phyloP scores from a whole-genome alignment of 345 rosid genomes.

The Trapa bicornis region DNA sequence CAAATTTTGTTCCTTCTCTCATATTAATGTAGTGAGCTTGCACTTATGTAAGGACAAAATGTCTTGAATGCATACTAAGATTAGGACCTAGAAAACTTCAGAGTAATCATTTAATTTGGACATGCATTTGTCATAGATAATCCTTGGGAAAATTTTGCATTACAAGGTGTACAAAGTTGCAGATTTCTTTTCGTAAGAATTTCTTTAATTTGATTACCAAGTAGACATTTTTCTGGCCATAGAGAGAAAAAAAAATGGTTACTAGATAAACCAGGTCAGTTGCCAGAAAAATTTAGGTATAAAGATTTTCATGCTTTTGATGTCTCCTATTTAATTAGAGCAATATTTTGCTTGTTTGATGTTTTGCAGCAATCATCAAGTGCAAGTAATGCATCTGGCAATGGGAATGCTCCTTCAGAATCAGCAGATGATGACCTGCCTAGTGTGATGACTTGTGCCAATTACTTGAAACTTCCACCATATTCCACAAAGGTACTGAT shows the following conservation, averaged over 20 bases:
- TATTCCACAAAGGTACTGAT: conserved; percentile 77
- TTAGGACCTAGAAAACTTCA: neutral
- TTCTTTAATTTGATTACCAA: too few relatives aligned
- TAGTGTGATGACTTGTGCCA: conserved; percentile 99
- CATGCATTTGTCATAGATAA: neutral
- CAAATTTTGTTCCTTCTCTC: neutral
- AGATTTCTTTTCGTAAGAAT: neutral
- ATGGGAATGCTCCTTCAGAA: conserved; percentile 59
- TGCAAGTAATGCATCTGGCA: conserved; percentile 44
- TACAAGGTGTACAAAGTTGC: neutral
- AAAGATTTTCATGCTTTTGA: neutral
- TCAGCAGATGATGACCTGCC: conserved; percentile 93
- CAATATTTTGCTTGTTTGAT: neutral
- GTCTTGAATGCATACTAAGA: neutral
- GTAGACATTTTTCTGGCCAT: neutral
- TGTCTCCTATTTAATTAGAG: neutral
- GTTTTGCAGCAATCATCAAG: conserved; percentile 70
- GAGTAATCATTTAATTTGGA: neutral
- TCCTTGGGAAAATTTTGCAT: neutral
- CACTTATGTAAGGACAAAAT: neutral
- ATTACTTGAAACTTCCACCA: conserved; percentile 97
- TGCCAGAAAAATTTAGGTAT: neutral
- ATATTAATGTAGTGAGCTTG: neutral
- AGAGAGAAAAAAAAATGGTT: neutral
- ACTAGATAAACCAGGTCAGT: neutral